A percentile compares a stretch with the other conserved stretches of the same genome.
Evolutionary conservation across 805 yeast genomes (phyloP).

Genomic region (Saccharomycopsis sp.): DNA sequence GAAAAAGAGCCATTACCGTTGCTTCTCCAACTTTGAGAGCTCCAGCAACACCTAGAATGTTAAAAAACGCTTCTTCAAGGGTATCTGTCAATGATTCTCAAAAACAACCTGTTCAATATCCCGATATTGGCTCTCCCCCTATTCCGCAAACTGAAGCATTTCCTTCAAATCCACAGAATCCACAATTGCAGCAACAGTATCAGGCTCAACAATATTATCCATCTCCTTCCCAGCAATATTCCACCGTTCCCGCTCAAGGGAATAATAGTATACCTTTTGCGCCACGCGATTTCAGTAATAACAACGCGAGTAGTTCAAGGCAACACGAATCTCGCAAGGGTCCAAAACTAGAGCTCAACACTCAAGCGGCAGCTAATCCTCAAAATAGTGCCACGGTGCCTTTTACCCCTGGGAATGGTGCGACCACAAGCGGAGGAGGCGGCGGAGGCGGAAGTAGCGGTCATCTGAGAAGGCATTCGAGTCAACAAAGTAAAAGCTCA

Average conservation of each 20-base stretch:
- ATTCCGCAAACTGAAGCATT: conserved; percentile 17
- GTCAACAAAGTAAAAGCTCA: too few relatives aligned
- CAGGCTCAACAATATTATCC: conserved; percentile 14
- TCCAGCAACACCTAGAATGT: conserved; percentile 66
- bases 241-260: neutral
- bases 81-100: conserved; percentile 27
- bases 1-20: conserved; percentile 15
- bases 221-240: conserved; percentile 13
- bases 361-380: conserved; percentile 1
- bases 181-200: neutral
- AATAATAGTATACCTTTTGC: too few relatives aligned
- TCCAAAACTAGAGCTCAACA: conserved; percentile 7
- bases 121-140: conserved; percentile 18
- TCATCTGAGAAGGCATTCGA: too few relatives aligned
- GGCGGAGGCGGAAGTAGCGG: too few relatives aligned
- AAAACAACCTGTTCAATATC: conserved; percentile 22
- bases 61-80: conserved; percentile 40
- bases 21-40: conserved; percentile 25
- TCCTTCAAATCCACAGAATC: conserved; percentile 1
- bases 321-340: too few relatives aligned
- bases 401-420: too few relatives aligned
- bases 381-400: too few relatives aligned
- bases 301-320: too few relatives aligned
- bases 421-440: too few relatives aligned
- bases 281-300: too few relatives aligned